These are phyloP conservation scores for Aspergillus taichungensis DNA, from an alignment of 495 filamentous ascomycete species.

Conservation along the genomic window DNA sequence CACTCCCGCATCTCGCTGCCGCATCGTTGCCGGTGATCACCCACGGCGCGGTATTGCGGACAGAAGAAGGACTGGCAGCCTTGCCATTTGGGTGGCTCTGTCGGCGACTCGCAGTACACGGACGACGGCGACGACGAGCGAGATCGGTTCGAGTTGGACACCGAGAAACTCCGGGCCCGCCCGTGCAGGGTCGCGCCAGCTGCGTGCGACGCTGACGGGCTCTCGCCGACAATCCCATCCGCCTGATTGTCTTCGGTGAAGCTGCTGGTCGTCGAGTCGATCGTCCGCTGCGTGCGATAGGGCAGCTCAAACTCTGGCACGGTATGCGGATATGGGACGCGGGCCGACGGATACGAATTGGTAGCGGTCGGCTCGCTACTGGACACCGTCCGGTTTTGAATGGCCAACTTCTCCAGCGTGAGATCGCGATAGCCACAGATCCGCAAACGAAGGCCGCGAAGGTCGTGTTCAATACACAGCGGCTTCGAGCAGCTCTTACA, in stretches of 20 bases:
- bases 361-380: conserved; percentile 1
- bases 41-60: conserved; percentile 38
- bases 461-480: conserved; percentile 54
- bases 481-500: conserved; percentile 50
- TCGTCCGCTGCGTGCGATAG: conserved; percentile 21
- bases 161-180: conserved; percentile 24
- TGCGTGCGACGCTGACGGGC: conserved; percentile 11
- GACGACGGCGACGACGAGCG: conserved; percentile 33
- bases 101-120: conserved; percentile 30
- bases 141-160: conserved; percentile 34
- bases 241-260: conserved; percentile 29
- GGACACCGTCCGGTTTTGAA: conserved; percentile 22
- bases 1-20: conserved; percentile 43
- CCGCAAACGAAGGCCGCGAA: conserved; percentile 49
- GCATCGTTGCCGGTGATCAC: conserved; percentile 44
- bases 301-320: conserved; percentile 23
- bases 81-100: conserved; percentile 39
- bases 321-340: conserved; percentile 5
- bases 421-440: conserved; percentile 53
- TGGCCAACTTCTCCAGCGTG: conserved; percentile 40
- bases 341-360: conserved; percentile 1
- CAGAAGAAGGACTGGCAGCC: conserved; percentile 53
- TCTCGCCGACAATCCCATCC: conserved; percentile 17
- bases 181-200: conserved; percentile 10
- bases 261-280: conserved; percentile 35